Percentiles rank a stretch among this genome's conserved stretches.
phyloP scores from a whole-genome alignment of 169 alveolate genomes.

The Eimeria acervulina region DNA sequence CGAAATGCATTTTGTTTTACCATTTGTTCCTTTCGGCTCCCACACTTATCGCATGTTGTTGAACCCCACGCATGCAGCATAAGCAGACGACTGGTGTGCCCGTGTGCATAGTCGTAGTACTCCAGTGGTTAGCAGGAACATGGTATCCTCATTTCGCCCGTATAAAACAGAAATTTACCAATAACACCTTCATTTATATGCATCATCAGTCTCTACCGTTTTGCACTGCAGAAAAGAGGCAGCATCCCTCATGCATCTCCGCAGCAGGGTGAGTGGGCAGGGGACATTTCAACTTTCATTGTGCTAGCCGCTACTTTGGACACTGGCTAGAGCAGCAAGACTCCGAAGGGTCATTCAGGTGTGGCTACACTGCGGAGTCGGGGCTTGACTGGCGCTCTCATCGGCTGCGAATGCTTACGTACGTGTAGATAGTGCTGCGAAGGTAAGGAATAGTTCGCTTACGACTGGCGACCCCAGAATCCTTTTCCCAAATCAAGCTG shows the following conservation, averaged over 20 bases:
- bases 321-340: not conserved
- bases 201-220: not conserved
- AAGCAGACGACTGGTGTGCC: not conserved
- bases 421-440: not conserved
- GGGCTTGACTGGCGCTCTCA: not conserved
- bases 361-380: not conserved
- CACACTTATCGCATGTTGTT: not conserved
- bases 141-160: not conserved
- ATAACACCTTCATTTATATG: not conserved
- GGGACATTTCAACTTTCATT: not conserved
- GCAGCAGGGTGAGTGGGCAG: not conserved
- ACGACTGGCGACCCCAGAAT: not conserved
- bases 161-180: not conserved
- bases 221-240: not conserved
- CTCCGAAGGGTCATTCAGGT: not conserved
- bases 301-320: not conserved
- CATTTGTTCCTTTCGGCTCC: not conserved
- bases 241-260: not conserved
- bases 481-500: not conserved
- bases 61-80: constrained; percentile 24
- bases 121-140: not conserved
- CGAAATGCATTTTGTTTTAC: not conserved
- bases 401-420: not conserved
- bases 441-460: not conserved
- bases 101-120: not conserved